Conservation (phyloP, 345 rosid species). For the Angophora floribunda region DNA sequence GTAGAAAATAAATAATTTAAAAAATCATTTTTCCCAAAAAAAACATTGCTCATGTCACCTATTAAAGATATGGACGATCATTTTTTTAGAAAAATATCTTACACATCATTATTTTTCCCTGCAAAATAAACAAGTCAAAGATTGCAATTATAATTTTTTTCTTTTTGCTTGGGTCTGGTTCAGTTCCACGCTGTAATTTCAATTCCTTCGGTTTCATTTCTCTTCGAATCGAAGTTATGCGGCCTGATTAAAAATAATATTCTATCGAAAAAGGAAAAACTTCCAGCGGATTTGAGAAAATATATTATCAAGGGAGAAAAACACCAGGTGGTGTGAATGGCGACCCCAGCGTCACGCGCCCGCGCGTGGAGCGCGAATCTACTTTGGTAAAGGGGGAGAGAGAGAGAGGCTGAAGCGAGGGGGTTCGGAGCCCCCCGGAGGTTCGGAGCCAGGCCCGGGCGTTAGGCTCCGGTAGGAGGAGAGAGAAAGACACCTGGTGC, state of each 20-base stretch:
- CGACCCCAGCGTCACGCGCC: not conserved
- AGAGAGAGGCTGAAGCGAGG: not conserved
- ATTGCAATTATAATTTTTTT: not conserved
- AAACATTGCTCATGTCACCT: rapidly evolving
- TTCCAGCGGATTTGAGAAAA: not conserved
- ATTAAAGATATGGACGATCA: too few relatives aligned
- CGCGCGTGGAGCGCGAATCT: not conserved
- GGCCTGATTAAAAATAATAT: not conserved
- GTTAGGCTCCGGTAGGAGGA: not conserved
- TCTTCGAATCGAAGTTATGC: not conserved
- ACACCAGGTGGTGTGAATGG: not conserved
- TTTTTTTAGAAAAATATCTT: not conserved
- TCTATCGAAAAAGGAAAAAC: not conserved
- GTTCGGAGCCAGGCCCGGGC: not conserved
- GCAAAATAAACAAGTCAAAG: not conserved
- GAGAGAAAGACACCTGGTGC: not conserved
- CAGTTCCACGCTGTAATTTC: too few relatives aligned
- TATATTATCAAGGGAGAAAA: not conserved
- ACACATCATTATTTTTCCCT: not conserved
- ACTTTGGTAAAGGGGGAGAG: not conserved
- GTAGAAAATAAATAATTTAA: too few relatives aligned
- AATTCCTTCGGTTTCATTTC: not conserved
- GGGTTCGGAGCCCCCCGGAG: not conserved
- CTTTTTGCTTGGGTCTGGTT: too few relatives aligned
- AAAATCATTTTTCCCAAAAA: not conserved